A percentile compares a stretch with the other conserved stretches of the same genome.
Conservation (phyloP, 331 rosid genomes). For the Arachis monticola region DNA sequence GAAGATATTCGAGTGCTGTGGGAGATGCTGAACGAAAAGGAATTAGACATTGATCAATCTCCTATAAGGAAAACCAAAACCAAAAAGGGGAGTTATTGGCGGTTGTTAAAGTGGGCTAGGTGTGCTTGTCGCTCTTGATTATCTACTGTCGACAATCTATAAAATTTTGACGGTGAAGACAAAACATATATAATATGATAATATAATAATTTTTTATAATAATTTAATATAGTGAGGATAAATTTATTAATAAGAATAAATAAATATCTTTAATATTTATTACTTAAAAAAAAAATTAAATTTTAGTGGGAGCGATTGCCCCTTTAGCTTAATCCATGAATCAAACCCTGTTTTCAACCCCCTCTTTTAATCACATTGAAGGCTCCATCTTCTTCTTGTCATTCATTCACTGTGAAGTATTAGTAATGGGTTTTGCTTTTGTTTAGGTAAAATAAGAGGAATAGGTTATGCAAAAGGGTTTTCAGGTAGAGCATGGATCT, state of each 20-base stretch:
- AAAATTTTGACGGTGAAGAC: no score
- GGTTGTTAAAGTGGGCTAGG: conserved; percentile 61
- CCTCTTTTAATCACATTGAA: neutral
- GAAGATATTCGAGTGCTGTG: conserved; percentile 91
- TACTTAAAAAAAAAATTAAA: no score
- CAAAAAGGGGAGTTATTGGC: conserved; percentile 50
- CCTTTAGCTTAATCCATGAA: no score
- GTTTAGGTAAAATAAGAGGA: conserved; percentile 14
- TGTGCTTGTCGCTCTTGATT: conserved; percentile 46
- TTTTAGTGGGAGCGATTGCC: no score
- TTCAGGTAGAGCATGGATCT: conserved; percentile 24
- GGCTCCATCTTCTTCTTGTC: conserved; percentile 7
- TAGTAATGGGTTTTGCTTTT: conserved; percentile 26
- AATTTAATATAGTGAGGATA: no score
- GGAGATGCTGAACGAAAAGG: conserved; percentile 74
- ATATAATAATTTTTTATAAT: no score
- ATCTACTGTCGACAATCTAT: neutral
- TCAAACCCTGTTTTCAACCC: no score
- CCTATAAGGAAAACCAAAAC: conserved; percentile 22
- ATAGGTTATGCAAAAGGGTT: conserved; percentile 16
- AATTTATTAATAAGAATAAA: no score
- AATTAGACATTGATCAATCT: conserved; percentile 41
- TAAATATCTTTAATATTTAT: no score
- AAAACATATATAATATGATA: no score
- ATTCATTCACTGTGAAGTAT: neutral